A percentile compares a stretch with the other conserved stretches of the same genome.
phyloP scores from a whole-genome alignment of 257 asterid genomes.

The Rhazya stricta region DNA sequence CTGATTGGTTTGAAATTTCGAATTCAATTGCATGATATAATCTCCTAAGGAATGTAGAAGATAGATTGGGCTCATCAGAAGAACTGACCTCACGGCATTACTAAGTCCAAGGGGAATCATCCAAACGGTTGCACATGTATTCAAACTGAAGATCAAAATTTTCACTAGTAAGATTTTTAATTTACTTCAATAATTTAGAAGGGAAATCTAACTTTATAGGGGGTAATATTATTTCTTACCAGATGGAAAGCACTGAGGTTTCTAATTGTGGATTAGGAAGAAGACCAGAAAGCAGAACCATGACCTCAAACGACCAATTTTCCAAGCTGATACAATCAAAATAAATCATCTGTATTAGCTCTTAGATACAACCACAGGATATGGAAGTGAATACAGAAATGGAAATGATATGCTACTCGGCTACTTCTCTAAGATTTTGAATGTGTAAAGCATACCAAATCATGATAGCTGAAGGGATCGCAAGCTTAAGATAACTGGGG shows the following conservation, averaged over 20 bases:
- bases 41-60: neutral
- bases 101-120: conserved; percentile 86
- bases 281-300: conserved; percentile 85
- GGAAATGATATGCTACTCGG: neutral
- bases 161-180: conserved; percentile 1
- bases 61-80: neutral
- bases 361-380: neutral
- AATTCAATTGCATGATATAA: neutral
- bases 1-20: neutral
- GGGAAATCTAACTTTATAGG: neutral
- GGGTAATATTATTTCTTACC: conserved; percentile 27
- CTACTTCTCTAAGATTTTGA: neutral
- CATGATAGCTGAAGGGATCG: conserved; percentile 85
- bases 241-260: conserved; percentile 79
- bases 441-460: conserved; percentile 43
- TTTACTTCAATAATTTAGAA: neutral
- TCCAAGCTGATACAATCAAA: conserved; percentile 52
- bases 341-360: neutral
- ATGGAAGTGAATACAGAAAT: neutral
- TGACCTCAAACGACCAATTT: conserved; percentile 82
- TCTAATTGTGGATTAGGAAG: conserved; percentile 80
- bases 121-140: conserved; percentile 68
- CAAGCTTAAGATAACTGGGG: conserved; percentile 50
- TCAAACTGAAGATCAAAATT: conserved; percentile 45
- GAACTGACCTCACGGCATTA: conserved; percentile 67